Evolutionary conservation across 2,329 filamentous ascomycete species (phyloP).

Genomic region (Clonostachys rosea): DNA sequence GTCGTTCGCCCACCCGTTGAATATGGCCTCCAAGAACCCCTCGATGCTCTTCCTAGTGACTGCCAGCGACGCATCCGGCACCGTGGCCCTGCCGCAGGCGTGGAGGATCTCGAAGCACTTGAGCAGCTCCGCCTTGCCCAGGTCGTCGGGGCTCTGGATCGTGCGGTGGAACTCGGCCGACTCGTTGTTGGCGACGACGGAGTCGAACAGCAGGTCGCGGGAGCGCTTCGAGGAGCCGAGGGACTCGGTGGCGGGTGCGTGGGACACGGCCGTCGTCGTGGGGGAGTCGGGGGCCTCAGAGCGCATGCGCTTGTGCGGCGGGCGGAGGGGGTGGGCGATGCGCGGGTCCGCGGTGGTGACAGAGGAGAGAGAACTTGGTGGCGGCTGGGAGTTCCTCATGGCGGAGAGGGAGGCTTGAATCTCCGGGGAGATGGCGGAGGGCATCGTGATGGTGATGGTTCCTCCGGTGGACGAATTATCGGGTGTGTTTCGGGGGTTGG

Average conservation of each 20-base stretch:
- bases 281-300: background rate
- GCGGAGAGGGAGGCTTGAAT: too few relatives aligned
- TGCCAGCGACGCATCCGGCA: slow-evolving; percentile 9
- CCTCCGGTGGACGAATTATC: too few relatives aligned
- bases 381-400: too few relatives aligned
- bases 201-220: slow-evolving; percentile 3
- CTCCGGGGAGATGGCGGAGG: too few relatives aligned
- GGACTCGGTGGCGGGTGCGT: too few relatives aligned
- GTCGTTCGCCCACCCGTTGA: slow-evolving; percentile 12
- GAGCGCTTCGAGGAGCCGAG: background rate
- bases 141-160: slow-evolving; percentile 15
- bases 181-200: slow-evolving; percentile 7
- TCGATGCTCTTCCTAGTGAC: slow-evolving; percentile 21
- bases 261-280: too few relatives aligned
- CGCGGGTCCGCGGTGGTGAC: too few relatives aligned
- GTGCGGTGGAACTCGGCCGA: slow-evolving; percentile 3
- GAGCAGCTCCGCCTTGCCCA: slow-evolving; percentile 17
- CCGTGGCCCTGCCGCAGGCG: slow-evolving; percentile 18
- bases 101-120: slow-evolving; percentile 23
- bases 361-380: too few relatives aligned
- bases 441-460: too few relatives aligned
- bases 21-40: slow-evolving; percentile 20
- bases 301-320: background rate
- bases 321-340: too few relatives aligned
- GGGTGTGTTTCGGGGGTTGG: too few relatives aligned